Evolutionary conservation across 2,329 filamentous ascomycete genomes (phyloP).

Genomic region (Leptoxyphium fumago): DNA sequence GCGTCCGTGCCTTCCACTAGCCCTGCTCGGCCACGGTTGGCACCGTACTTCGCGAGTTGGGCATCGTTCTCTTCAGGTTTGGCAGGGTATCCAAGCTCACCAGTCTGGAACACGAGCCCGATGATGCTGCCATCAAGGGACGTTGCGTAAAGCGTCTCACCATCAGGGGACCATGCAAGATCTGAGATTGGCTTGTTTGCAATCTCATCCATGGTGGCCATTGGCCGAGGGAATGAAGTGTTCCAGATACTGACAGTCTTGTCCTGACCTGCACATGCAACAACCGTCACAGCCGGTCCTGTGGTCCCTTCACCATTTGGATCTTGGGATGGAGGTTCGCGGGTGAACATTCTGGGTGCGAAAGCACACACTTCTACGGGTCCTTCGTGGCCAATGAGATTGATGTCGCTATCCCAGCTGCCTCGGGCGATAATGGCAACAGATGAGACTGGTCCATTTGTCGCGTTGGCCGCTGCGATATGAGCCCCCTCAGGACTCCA

Average conservation of each 20-base stretch:
- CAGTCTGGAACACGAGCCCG: constrained; percentile 64
- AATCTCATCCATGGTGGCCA: constrained; percentile 80
- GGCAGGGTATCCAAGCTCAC: constrained; percentile 81
- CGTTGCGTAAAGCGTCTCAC: constrained; percentile 69
- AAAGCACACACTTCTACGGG: constrained; percentile 97
- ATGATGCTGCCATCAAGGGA: constrained; percentile 84
- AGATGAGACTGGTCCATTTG: constrained; percentile 92
- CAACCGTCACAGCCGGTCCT: constrained; percentile 59
- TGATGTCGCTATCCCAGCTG: constrained; percentile 91
- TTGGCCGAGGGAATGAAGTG: constrained; percentile 80
- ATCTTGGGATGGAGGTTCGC: constrained; percentile 40
- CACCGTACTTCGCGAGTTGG: constrained; percentile 83
- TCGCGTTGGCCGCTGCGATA: constrained; percentile 90
- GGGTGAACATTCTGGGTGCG: constrained; percentile 75
- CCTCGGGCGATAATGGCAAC: constrained; percentile 90
- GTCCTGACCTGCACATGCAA: constrained; percentile 91
- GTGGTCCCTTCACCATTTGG: constrained; percentile 18
- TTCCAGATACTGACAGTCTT: constrained; percentile 97
- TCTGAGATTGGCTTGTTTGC: constrained; percentile 87
- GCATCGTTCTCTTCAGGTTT: constrained; percentile 81
- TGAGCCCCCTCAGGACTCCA: constrained; percentile 97
- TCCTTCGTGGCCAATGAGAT: constrained; percentile 90
- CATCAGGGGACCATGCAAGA: constrained; percentile 85
- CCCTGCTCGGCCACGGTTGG: constrained; percentile 63
- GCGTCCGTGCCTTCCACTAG: constrained; percentile 88